phyloP scores from a whole-genome alignment of 164 flowering plant species.

The Kalanchoe fedtschenkoi region DNA sequence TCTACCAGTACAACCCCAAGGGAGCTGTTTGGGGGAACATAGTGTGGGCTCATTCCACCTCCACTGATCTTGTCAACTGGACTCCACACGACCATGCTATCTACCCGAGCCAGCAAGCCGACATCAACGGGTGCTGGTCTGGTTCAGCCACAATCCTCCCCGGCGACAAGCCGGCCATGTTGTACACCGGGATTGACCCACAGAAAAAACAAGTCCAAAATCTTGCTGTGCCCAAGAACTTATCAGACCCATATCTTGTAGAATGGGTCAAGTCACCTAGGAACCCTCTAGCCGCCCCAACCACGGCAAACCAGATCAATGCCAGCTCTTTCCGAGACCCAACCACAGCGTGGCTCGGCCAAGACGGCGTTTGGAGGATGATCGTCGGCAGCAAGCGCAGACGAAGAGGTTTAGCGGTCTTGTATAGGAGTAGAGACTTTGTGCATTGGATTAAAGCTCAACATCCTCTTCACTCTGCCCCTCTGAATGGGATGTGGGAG shows the following conservation, averaged over 20 bases:
- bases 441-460: not conserved
- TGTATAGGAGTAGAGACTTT: slow-evolving; percentile 5
- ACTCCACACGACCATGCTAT: not conserved
- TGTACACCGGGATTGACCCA: not conserved
- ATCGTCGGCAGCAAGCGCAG: slow-evolving; percentile 1
- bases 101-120: not conserved
- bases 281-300: slow-evolving; percentile 1
- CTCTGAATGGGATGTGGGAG: slow-evolving; percentile 4
- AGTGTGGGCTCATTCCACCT: slow-evolving; percentile 6
- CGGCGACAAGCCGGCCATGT: not conserved
- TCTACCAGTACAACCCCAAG: slow-evolving; percentile 6
- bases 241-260: not conserved
- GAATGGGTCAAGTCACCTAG: not conserved
- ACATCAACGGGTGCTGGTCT: not conserved
- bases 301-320: not conserved
- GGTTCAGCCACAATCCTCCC: slow-evolving; percentile 5
- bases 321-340: slow-evolving; percentile 7
- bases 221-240: not conserved
- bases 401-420: not conserved
- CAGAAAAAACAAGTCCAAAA: slow-evolving; percentile 4
- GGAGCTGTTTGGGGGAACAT: slow-evolving; percentile 7
- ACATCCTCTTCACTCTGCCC: slow-evolving; percentile 1
- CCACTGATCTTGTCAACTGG: slow-evolving; percentile 6
- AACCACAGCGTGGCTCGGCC: slow-evolving; percentile 7
- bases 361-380: not conserved